Evolutionary conservation across 257 asterid genomes (phyloP).

Genomic region (Ocimum tenuiflorum): DNA sequence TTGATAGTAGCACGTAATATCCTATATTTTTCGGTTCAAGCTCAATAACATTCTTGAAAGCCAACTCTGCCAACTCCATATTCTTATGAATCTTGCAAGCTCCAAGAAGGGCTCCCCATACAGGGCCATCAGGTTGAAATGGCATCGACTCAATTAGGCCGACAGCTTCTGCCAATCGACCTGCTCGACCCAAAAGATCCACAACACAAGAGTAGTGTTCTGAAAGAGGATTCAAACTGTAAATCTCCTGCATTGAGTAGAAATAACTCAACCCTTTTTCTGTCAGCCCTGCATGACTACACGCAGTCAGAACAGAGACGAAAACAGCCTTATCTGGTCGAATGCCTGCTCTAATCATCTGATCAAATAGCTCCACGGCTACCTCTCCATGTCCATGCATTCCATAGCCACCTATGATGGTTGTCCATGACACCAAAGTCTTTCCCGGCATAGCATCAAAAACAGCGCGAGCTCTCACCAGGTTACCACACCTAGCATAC

Average conservation of each 20-base stretch:
- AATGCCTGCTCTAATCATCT: conserved; percentile 52
- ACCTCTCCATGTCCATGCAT: conserved; percentile 70
- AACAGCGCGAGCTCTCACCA: conserved; percentile 49
- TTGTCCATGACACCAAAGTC: conserved; percentile 83
- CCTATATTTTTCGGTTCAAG: conserved; percentile 79
- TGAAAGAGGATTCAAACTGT: conserved; percentile 40
- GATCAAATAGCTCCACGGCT: conserved; percentile 67
- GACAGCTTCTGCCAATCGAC: conserved; percentile 54
- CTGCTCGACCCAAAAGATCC: conserved; percentile 85
- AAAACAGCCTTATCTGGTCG: conserved; percentile 62
- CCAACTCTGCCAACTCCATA: conserved; percentile 61
- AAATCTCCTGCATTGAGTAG: conserved; percentile 49
- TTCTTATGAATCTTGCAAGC: conserved; percentile 88
- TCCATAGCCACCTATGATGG: conserved; percentile 80
- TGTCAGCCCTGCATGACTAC: conserved; percentile 87
- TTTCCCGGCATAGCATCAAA: conserved; percentile 60
- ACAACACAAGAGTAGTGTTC: conserved; percentile 83
- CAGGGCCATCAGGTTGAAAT: conserved; percentile 72
- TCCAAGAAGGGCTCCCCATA: conserved; percentile 94
- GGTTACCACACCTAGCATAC: conserved; percentile 87
- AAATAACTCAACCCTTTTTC: conserved; percentile 62
- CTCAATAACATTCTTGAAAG: conserved; percentile 58
- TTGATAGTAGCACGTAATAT: conserved; percentile 67
- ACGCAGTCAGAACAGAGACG: conserved; percentile 63
- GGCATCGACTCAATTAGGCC: conserved; percentile 57